Evolutionary conservation across 1,139 yeast genomes (phyloP), one percentile per base, ranked within the genome.

Genomic region (Meyerozyma carpophila): DNA sequence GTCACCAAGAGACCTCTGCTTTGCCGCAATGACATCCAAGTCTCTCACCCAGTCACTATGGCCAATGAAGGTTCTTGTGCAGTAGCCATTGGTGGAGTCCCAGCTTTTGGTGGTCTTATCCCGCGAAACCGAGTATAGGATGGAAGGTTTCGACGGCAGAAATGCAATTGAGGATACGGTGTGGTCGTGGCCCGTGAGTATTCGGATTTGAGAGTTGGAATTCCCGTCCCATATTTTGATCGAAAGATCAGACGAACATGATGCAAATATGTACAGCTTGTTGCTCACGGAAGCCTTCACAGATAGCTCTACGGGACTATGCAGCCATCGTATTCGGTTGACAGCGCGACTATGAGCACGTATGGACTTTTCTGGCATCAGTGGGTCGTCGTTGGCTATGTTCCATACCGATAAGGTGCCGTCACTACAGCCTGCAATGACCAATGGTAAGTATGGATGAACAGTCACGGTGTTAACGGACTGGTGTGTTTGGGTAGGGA

Each of bases 1-100:
- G 44, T 81, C 84, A 3, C 83, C 83, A 26, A 58, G 50, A 47
- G n/a, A 59, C 44, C 43, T 56, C 49, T 4, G 36, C 10, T 32
- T 27, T 7, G 29, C 16, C 14, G 40, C 42, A 1, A 57, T 58
- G 3, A 61, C 73, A 47, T 81, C 84, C 7, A 89, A 59, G 20
- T 79, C 73, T 51, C 96, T 71, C 8, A 89, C 90, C 98, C 98
- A 91, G 53, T 89, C 96, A 28, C 88, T 77, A 61, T 91, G 97
- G 1, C 93, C 94, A 8, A 76, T 69, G 48, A 88, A 80, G 1
- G 86, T 79, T 47, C 77, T 74, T 26, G 79, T 57, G 47, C 91
- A 81, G 68, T 77, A 81, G 0, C 96, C 97, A 5, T 79, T 73
- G 13, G 69, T 63, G 14, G 82, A 62, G 56, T 89, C 94, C 97